Evolutionary conservation across 208 protist species (phyloP), one percentile per base, ranked within the genome.

Genomic region (Trypanosoma melophagium): DNA sequence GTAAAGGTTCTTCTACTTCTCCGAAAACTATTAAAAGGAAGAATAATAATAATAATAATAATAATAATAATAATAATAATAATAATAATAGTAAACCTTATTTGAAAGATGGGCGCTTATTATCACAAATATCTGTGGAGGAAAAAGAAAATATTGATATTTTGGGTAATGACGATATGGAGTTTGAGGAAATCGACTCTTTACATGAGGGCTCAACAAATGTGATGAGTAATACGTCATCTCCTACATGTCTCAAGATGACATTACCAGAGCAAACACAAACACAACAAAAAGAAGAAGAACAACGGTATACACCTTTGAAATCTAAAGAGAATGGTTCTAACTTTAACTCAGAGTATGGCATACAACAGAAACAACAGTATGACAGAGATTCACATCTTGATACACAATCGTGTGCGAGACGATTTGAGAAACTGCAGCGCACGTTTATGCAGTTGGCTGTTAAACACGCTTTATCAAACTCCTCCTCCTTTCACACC

Each of bases 351-450:
- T 47, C 42, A 2, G 8, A 47, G 2, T 17, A 47, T 47, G 42
- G 10, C 1, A 56, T 8, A n/a, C 17, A 25, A 41, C 21, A 66
- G 31, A 56, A 41, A n/a, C 2, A 4, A 35, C 24, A 31, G 2
- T n/a, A 5, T 25, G 22, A 14, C 28, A 13, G 7, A 19, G 49
- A 7, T 24, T 28, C 0, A 35, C 45, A 64, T 57, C 19, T 50
- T 28, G 31, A 41, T 47, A 19, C 53, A 24, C 24, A 38, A 44
- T 17, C 24, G 28, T 56, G 66, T 8, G 56, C 35, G 1, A 41
- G 31, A 41, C 52, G 64, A 31, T 64, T 63, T 64, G 66, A 71
- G 21, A 71, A 38, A 45, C 55, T 71, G n/a, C 28, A 58, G 3
- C 38, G 7, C 42, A 57, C 57, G 7, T 54, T 71, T 19, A 25